Percentiles rank a stretch among this genome's conserved stretches.
These are phyloP conservation scores for Micromonas commoda DNA, from an alignment of 139 green algal species.

Conservation along the genomic window DNA sequence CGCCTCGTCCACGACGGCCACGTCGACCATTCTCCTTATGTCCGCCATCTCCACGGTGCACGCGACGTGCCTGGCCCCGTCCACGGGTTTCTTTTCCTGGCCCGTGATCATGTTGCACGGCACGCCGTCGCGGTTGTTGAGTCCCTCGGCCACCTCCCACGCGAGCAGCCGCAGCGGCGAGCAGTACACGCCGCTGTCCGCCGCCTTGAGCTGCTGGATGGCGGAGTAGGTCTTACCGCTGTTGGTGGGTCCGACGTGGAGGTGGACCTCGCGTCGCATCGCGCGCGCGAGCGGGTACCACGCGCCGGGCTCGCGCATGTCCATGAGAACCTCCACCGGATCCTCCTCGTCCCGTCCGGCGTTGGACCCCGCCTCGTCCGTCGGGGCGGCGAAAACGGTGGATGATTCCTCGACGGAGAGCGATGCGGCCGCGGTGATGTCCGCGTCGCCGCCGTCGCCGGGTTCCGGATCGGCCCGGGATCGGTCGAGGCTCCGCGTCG, in stretches of 20 bases:
- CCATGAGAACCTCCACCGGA: not conserved
- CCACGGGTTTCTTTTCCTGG: conserved; percentile 74
- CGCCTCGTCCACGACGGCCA: conserved; percentile 94
- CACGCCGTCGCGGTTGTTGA: conserved; percentile 48
- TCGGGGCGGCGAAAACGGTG: too few species aligned
- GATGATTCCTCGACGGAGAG: too few species aligned
- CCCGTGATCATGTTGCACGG: conserved; percentile 64
- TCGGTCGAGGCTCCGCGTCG: too few species aligned
- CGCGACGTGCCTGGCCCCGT: conserved; percentile 66
- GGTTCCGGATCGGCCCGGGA: too few species aligned
- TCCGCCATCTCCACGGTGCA: conserved; percentile 94
- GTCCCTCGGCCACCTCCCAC: conserved; percentile 71
- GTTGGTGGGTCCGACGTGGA: conserved; percentile 93
- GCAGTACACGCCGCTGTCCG: conserved; percentile 75
- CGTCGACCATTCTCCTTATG: conserved; percentile 56
- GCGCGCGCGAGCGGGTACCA: conserved; percentile 80
- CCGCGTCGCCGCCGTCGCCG: too few species aligned
- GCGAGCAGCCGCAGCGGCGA: conserved; percentile 88
- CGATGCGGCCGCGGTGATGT: too few species aligned
- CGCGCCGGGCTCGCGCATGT: not conserved
- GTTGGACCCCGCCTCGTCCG: too few species aligned
- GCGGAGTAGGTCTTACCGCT: conserved; percentile 92
- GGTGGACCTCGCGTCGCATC: conserved; percentile 72
- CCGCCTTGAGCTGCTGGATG: conserved; percentile 44
- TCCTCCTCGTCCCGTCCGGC: too few species aligned